These are phyloP conservation scores for Lotmaria passim DNA, from an alignment of 208 protist genomes.

Conservation along the genomic window DNA sequence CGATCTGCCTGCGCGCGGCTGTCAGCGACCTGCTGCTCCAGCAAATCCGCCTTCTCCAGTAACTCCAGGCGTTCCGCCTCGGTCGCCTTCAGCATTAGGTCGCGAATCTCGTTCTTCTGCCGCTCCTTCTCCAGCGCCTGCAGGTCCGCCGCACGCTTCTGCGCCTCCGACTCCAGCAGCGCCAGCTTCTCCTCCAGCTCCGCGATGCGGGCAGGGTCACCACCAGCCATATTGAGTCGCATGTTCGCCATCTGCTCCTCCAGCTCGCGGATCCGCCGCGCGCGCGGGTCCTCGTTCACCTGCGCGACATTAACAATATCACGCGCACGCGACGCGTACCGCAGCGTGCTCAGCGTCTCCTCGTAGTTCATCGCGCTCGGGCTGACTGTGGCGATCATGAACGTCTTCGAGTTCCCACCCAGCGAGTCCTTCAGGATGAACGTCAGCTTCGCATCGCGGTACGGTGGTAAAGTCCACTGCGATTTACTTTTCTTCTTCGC, in stretches of 20 bases:
- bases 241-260: conserved; percentile 60
- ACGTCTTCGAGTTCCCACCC: too few relatives aligned
- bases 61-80: conserved; percentile 47
- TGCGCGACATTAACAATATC: conserved; percentile 67
- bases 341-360: conserved; percentile 88
- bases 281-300: conserved; percentile 71
- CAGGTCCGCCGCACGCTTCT: conserved; percentile 62
- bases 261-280: conserved; percentile 63
- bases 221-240: conserved; percentile 30
- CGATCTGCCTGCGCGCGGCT: conserved; percentile 31
- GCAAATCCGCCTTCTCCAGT: conserved; percentile 15
- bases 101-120: conserved; percentile 51
- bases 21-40: conserved; percentile 37
- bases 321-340: conserved; percentile 72
- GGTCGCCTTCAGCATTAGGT: conserved; percentile 49
- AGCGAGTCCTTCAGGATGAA: conserved; percentile 86
- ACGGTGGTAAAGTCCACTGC: conserved; percentile 49
- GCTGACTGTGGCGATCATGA: conserved; percentile 93
- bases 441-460: conserved; percentile 84
- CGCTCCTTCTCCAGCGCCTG: conserved; percentile 61
- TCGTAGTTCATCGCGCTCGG: conserved; percentile 84
- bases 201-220: conserved; percentile 40
- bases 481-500: conserved; percentile 16
- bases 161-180: conserved; percentile 61
- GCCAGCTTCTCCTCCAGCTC: conserved; percentile 63